Evolutionary conservation across 352 stramenopile genomes (phyloP).

Genomic region (Pythium grandisporangium): DNA sequence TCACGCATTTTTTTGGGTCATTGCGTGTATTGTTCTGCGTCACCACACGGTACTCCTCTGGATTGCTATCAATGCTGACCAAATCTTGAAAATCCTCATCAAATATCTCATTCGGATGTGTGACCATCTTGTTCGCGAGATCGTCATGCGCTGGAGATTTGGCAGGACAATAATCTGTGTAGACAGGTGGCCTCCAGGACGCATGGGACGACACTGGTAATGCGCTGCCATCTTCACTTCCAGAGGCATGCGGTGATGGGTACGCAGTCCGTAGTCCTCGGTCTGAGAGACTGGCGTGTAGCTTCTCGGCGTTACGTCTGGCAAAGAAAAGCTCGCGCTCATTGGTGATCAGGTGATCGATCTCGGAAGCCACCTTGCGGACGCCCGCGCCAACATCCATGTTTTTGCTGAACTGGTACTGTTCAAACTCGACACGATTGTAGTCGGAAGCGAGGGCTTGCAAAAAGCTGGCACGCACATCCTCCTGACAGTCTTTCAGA

Average conservation of each 20-base stretch:
- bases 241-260: too few species aligned
- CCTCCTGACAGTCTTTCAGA: slow-evolving; percentile 41
- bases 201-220: too few species aligned
- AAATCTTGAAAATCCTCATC: too few species aligned
- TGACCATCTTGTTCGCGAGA: slow-evolving; percentile 32
- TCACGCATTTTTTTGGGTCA: neutral
- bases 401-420: slow-evolving; percentile 67
- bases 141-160: slow-evolving; percentile 18
- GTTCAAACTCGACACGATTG: slow-evolving; percentile 64
- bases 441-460: slow-evolving; percentile 38
- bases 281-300: slow-evolving; percentile 45
- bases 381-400: slow-evolving; percentile 55
- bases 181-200: slow-evolving; percentile 15
- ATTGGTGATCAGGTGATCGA: slow-evolving; percentile 32
- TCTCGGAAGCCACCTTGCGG: slow-evolving; percentile 46
- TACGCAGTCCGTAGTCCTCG: slow-evolving; percentile 28
- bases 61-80: too few species aligned
- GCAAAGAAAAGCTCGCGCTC: slow-evolving; percentile 39
- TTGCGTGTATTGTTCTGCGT: too few species aligned
- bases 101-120: slow-evolving; percentile 20
- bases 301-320: slow-evolving; percentile 30
- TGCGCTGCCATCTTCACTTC: too few species aligned
- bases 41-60: too few species aligned
- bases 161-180: slow-evolving; percentile 30
- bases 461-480: slow-evolving; percentile 34